Percentiles rank a stretch among this genome's conserved stretches.
phyloP scores from a whole-genome alignment of 495 filamentous ascomycete genomes.

The Friedmanniomyces endolithicus region DNA sequence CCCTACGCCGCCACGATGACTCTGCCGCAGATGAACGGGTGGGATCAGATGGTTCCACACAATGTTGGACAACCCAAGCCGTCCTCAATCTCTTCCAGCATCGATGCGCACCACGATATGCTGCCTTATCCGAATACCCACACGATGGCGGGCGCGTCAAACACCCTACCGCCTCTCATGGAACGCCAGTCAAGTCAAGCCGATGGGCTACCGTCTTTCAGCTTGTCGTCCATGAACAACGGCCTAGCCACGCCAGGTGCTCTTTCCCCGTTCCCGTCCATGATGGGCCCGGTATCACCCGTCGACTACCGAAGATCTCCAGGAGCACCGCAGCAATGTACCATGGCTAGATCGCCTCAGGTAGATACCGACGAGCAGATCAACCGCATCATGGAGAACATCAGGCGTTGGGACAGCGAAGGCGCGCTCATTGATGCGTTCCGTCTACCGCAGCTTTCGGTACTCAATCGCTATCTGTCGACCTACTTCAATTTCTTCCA shows the following conservation, averaged over 20 bases:
- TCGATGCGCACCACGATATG: slow-evolving; percentile 51
- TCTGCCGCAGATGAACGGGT: slow-evolving; percentile 67
- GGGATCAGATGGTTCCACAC: slow-evolving; percentile 68
- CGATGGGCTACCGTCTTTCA: slow-evolving; percentile 53
- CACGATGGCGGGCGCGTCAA: slow-evolving; percentile 42
- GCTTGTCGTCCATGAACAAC: slow-evolving; percentile 54
- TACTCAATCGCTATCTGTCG: slow-evolving; percentile 78
- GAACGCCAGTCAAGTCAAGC: slow-evolving; percentile 50
- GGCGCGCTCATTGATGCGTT: slow-evolving; percentile 78
- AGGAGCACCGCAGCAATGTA: slow-evolving; percentile 38
- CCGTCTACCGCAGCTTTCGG: slow-evolving; percentile 63
- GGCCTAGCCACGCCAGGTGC: slow-evolving; percentile 67
- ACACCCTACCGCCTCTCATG: slow-evolving; percentile 54
- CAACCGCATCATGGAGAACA: slow-evolving; percentile 69
- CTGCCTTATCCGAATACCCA: slow-evolving; percentile 43
- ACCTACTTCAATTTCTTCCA: slow-evolving; percentile 97
- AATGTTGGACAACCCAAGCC: slow-evolving; percentile 44
- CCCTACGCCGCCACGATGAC: slow-evolving; percentile 62
- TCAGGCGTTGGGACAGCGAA: slow-evolving; percentile 65
- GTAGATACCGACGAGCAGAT: slow-evolving; percentile 64
- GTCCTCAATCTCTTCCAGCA: slow-evolving; percentile 51
- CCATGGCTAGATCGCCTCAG: slow-evolving; percentile 34
- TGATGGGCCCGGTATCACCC: slow-evolving; percentile 60
- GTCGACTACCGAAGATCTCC: slow-evolving; percentile 57
- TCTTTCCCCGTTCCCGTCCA: slow-evolving; percentile 63